A percentile compares a stretch with the other conserved stretches of the same genome.
These are phyloP conservation scores for Roridomyces roridus DNA, from an alignment of 768 basidiomycete species.

Conservation along the genomic window DNA sequence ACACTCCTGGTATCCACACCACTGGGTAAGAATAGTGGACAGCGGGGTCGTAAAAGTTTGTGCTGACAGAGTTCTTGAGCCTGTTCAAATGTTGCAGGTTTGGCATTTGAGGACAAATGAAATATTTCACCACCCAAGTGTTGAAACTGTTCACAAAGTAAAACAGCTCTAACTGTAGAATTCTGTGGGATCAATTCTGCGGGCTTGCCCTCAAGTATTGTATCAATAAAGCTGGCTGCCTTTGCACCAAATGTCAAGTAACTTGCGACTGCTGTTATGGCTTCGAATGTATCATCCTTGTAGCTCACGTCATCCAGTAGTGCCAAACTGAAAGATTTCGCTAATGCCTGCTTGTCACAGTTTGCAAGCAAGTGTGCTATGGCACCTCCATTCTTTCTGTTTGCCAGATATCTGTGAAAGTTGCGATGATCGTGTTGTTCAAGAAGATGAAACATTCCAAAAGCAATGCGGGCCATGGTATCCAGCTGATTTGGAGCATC, in stretches of 20 bases:
- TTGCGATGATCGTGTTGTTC: too few species aligned
- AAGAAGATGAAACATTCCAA: not conserved
- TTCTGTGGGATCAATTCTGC: too few species aligned
- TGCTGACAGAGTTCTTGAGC: not conserved
- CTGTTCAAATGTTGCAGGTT: not conserved
- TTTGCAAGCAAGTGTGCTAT: too few species aligned
- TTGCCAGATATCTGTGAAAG: not conserved
- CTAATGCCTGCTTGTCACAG: too few species aligned
- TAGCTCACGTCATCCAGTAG: not conserved
- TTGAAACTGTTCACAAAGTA: not conserved
- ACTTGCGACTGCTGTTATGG: not conserved
- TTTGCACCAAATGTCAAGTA: not conserved
- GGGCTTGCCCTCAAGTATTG: not conserved
- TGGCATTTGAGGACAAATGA: not conserved
- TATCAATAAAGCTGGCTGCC: not conserved
- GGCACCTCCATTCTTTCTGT: too few species aligned
- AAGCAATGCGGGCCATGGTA: not conserved
- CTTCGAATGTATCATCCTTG: too few species aligned
- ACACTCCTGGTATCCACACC: not conserved
- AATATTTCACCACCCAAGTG: not conserved
- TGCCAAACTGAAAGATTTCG: not conserved
- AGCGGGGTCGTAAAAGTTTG: not conserved
- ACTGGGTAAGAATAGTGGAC: not conserved
- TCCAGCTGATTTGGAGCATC: not conserved
- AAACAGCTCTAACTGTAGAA: not conserved